Evolutionary conservation across 2,329 filamentous ascomycete genomes (phyloP), one percentile per base, ranked within the genome.

Genomic region (Colletotrichum endophyticum): DNA sequence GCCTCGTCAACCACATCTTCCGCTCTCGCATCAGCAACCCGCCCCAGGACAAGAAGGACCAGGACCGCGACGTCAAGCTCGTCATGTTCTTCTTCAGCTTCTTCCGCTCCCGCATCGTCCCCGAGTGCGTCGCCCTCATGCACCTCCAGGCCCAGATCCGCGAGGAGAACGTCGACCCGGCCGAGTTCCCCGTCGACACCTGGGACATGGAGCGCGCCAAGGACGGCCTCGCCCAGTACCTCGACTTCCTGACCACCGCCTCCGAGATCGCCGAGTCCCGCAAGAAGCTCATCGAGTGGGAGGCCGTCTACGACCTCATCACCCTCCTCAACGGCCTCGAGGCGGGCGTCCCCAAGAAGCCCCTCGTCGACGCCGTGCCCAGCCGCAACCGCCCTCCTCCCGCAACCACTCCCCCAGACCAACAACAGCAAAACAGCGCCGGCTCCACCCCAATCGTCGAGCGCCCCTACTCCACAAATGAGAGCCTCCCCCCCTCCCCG

Each of bases 191-290:
- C 0, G 93, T 98, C 3, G 98, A 99, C 81, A 91, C 96, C 63
- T 99, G 96, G 96, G 96, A 99, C 81, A 98, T 99, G 94, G 96
- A 99, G 83, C 92, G 96, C 16, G 96, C 98, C 75, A 98, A 98
- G 83, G 96, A 99, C 81, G 96, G 96, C 1, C 92, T 99, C 2
- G 95, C 96, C 68, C 96, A 98, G 84, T 98, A 98, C 82, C 91
- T 99, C 3, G 96, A 98, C 80, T 98, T 99, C 83, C 94, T 98
- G 70, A 95, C 94, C 19, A 96, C 97, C 0, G 91, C 98, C 32
- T 96, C 95, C 1, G 96, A 98, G 81, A 94, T 96, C 80, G 90
- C 93, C 59, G 94, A 95, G 67, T 95, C 95, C 88, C 95, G 98
- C 78, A 91, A 92, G 57, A 93, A 98, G 78, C 90, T 99, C 53